Evolutionary conservation across 2,329 filamentous ascomycete genomes (phyloP).

Genomic region (Rutstroemia sp.): DNA sequence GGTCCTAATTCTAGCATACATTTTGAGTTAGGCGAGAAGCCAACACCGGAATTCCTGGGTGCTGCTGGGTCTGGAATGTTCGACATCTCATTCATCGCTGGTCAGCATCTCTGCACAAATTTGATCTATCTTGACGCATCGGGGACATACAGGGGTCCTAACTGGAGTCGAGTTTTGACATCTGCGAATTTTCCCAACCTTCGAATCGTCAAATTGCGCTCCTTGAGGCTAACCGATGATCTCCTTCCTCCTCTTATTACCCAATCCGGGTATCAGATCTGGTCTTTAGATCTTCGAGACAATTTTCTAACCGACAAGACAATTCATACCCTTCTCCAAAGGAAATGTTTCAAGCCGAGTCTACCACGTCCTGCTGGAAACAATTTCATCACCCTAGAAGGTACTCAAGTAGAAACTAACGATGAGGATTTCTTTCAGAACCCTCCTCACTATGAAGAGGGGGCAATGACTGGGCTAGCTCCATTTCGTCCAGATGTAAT

Average conservation of each 20-base stretch:
- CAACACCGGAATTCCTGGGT: not conserved
- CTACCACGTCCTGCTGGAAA: not conserved
- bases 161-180: slow-evolving; percentile 31
- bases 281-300: slow-evolving; percentile 48
- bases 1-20: not conserved
- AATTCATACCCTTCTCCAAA: slow-evolving; percentile 30
- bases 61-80: not conserved
- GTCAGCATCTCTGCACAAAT: not conserved
- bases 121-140: slow-evolving; percentile 20
- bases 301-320: slow-evolving; percentile 45
- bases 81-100: not conserved
- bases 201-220: slow-evolving; percentile 43
- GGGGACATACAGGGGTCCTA: slow-evolving; percentile 3
- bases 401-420: not conserved
- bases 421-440: slow-evolving; percentile 33
- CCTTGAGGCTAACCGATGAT: slow-evolving; percentile 40
- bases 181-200: slow-evolving; percentile 28
- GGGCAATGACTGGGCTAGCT: not conserved
- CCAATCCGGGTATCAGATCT: slow-evolving; percentile 36
- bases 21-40: not conserved
- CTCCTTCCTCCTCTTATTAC: slow-evolving; percentile 31
- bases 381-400: not conserved
- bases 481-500: not conserved
- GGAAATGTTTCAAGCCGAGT: slow-evolving; percentile 18
- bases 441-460: slow-evolving; percentile 15